Base-by-base conservation (phyloP, 2,329 filamentous ascomycete species). In the Hypoxylon sp. region DNA sequence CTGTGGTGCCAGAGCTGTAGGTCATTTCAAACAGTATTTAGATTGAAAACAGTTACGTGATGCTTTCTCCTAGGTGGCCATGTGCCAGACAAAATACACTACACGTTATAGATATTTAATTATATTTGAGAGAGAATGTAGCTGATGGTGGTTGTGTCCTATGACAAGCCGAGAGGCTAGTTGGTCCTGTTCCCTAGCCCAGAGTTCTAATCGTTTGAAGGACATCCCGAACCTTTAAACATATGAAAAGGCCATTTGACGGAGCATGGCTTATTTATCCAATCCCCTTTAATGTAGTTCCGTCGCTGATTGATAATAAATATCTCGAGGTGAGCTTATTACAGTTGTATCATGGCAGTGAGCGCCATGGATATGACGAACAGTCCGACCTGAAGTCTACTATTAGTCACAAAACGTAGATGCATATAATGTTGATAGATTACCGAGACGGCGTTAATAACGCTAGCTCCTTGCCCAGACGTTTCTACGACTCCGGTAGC, bases 401-500 rank as follows among this genome's bases (percentile, higher is more conserved):
- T 17, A 60, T 75, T 63, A 75, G 70, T 55, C 11, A 45, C 13
- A n/a, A 14, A 6, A 32, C 17, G 49, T 3, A 43, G 25, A 23
- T 23, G 36, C 14, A 38, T 32, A 17, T 36, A 45, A n/a, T n/a
- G 19, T 19, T 41, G 30, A 55, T 45, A 41, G 61, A 70, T 69
- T 70, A 77, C 75, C 52, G 74, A 77, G 70, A 74, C 60, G 34
- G 67, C 62, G 52, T 52, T 72, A 25, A 67, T 38, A 10, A 55
- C 53, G 11, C 60, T 66, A 28, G 63, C 60, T 38, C 68, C 74
- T 7, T 65, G 46, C 28, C 74, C 60, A 7, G 74, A 69, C n/a
- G 63, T 46, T 43, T 62, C 57, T n/a, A 55, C 59, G 19, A 67
- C 63, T 21, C 62, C 25, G 19, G 72, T 72, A 50, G 59, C 58